Evolutionary conservation across 257 asterid species (phyloP), one percentile per base, ranked within the genome.

Genomic region (Rubia yunnanensis): DNA sequence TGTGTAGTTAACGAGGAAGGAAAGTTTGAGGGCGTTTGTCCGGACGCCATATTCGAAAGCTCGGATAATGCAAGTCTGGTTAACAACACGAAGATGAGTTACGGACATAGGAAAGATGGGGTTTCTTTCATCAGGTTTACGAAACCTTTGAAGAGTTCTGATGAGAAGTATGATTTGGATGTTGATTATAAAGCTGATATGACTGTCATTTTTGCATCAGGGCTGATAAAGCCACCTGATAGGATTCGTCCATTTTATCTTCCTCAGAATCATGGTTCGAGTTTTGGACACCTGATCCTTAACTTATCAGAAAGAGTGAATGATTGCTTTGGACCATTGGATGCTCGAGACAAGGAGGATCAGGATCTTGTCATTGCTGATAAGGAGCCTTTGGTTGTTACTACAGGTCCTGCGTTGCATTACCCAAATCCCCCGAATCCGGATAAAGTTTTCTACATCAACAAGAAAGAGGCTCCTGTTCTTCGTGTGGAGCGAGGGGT

Each of bases 341-440:
- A 92, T 78, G 96, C 99, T 36, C 73, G 83, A 46, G 95, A 87
- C 73, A 92, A 92, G 82, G 94, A 92, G 78, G 99, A 92, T 67
- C 97, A 89, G 74, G 99, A 92, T 73, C 81, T 92, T 52, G 92
- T 89, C 32, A 89, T 87, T 59, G 99, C 99, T 13, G 97, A 86
- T 77, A 87, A 85, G 72, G 83, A 89, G 80, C 94, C 99, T 2
- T 86, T 92, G 64, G 83, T 92, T 70, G 79, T 92, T 53, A 62
- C 95, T 3, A 77, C 83, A 27, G 95, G 97, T 54, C 86, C 81
- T 1, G 96, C 97, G 1, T 58, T 86, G 84, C 95, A 83, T 80
- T 92, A 92, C 68, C 99, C 99, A 0, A 86, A 92, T 70, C 99
- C 98, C 26, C 99, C 99, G 0, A 92, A 88, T 74, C 97, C 99